A percentile compares a stretch with the other conserved stretches of the same genome.
Evolutionary conservation across 352 stramenopile species (phyloP).

Genomic region (Plasmopara halstedii): DNA sequence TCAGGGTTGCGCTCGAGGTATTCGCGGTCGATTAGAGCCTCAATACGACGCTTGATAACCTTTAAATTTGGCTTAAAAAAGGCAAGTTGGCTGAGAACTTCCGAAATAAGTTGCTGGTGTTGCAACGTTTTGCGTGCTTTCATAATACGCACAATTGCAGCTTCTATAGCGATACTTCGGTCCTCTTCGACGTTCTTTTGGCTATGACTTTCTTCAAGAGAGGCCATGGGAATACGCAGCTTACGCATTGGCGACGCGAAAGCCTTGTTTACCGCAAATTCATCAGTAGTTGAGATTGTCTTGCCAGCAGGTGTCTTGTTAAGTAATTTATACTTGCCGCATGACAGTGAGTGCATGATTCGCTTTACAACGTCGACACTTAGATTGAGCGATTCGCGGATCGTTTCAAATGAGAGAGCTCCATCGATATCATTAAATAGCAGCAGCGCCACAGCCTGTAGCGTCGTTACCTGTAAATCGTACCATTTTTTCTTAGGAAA

Average conservation of each 20-base stretch:
- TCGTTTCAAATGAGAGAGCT: slow-evolving; percentile 83
- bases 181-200: slow-evolving; percentile 97
- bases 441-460: slow-evolving; percentile 95
- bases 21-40: slow-evolving; percentile 97
- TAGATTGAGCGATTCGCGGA: slow-evolving; percentile 91
- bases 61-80: slow-evolving; percentile 99
- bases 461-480: slow-evolving; percentile 96
- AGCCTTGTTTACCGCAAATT: slow-evolving; percentile 91
- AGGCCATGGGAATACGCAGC: slow-evolving; percentile 98
- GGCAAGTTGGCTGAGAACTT: slow-evolving; percentile 95
- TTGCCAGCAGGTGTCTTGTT: slow-evolving; percentile 90
- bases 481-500: slow-evolving; percentile 91
- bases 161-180: slow-evolving; percentile 96
- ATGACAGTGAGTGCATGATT: slow-evolving; percentile 97
- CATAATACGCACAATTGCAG: slow-evolving; percentile 99
- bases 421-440: slow-evolving; percentile 90
- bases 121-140: slow-evolving; percentile 96
- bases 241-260: slow-evolving; percentile 96
- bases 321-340: slow-evolving; percentile 98
- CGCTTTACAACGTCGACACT: slow-evolving; percentile 95
- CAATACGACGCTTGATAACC: slow-evolving; percentile 97
- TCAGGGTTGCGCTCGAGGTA: slow-evolving; percentile 96
- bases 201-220: slow-evolving; percentile 96
- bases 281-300: slow-evolving; percentile 92
- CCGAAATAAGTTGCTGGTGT: slow-evolving; percentile 97